phyloP scores from a whole-genome alignment of 148 eudicot species.

The Cornus kousa region DNA sequence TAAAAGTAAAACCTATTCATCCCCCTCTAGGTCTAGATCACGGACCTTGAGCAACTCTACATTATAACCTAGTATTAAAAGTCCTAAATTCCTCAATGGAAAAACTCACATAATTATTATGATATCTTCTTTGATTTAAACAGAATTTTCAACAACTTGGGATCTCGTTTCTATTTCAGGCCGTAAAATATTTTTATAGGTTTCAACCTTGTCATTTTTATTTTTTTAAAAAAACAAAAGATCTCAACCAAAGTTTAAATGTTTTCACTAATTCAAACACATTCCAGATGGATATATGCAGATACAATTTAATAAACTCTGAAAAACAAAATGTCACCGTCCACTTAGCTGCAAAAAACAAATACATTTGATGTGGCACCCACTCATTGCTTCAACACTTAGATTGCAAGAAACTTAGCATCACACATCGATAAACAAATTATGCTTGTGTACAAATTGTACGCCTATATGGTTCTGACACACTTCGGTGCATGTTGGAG shows the following conservation, averaged over 20 bases:
- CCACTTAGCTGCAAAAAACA: not conserved
- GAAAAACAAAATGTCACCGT: too few species aligned
- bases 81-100: too few species aligned
- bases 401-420: not conserved
- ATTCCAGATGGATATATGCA: too few species aligned
- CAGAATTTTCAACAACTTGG: not conserved
- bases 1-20: too few species aligned
- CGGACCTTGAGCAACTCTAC: too few species aligned
- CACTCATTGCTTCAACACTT: not conserved
- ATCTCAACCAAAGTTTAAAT: not conserved
- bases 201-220: too few species aligned
- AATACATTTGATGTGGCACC: not conserved
- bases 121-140: too few species aligned
- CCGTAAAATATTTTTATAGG: not conserved
- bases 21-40: too few species aligned
- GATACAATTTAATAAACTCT: too few species aligned
- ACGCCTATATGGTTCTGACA: not conserved
- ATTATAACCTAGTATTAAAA: too few species aligned
- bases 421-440: not conserved
- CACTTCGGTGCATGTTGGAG: not conserved
- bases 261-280: too few species aligned
- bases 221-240: not conserved
- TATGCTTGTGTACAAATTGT: not conserved
- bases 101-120: too few species aligned
- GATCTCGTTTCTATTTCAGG: not conserved